Evolutionary conservation across 1,284 basidiomycete species (phyloP), one percentile per base, ranked within the genome.

Genomic region (Sanghuangporus baumii): DNA sequence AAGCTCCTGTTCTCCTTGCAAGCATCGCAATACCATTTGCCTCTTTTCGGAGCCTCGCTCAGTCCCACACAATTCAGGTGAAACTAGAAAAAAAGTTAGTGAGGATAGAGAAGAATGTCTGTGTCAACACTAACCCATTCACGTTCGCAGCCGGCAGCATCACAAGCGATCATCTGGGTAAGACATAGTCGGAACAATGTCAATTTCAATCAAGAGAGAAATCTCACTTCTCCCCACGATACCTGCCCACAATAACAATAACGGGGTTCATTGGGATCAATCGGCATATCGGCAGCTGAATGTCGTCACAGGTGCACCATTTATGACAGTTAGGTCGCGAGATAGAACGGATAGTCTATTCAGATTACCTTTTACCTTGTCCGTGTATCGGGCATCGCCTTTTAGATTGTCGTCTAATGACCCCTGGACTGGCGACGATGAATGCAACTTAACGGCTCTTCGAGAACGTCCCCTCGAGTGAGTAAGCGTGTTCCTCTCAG

Each of bases 151-250:
- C 78, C 76, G 41, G 76, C 73, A 66, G 82, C 82, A 71, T 94
- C 93, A 69, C 92, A 94, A 2, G 78, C 91, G 65, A 94, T 86
- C 93, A 94, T 94, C 90, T 93, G 23, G 3, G 23, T 51, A 31
- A 26, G 6, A 31, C 20, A 46, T 26, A 46, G 16, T 14, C 18
- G 31, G 23, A 31, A 48, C 47, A 3, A 3, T 9, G 23, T 20
- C 9, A 48, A 20, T 20, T 48, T 52, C 20, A 12, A 58, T 61
- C 61, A 57, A 36, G 57, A 57, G 31, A 59, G 59, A 41, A 46
- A 36, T 75, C 83, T 66, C 69, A 90, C 90, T 73, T 87, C 84
- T 69, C 91, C 91, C 71, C 83, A 91, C 12, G 87, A 90, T 12
- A 87, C 81, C 64, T 85, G 79, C 68, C 88, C 80, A 72, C 92